Evolutionary conservation across 495 filamentous ascomycete genomes (phyloP), one percentile per base, ranked within the genome.

Genomic region (Daldinia concentrica): DNA sequence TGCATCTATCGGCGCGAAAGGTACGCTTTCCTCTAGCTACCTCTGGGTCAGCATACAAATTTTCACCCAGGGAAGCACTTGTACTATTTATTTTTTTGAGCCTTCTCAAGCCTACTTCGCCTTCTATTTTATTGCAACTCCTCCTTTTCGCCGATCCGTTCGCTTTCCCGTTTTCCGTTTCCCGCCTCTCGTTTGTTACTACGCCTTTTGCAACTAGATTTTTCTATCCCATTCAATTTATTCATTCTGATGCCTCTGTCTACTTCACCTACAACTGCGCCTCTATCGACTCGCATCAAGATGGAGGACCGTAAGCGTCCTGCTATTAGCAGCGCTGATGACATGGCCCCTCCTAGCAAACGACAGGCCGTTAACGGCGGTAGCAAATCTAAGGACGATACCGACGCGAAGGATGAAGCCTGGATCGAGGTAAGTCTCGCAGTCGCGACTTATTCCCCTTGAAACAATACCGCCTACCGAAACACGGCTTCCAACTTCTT

Each of bases 251-350:
- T 93, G 91, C 90, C 90, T 88, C 85, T 90, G 87, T 86, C 89
- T 80, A 90, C 91, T 82, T 86, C 88, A 72, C 83, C 86, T 79
- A 85, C 90, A 80, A 85, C 90, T 82, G 82, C 84, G 84, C 87
- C 91, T 86, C 86, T 89, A 77, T 83, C 85, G 79, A 81, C 81
- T 79, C 78, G 83, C 81, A 85, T 90, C 87, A 97, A 93, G 87
- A 97, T 97, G 94, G 94, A 97, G 85, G 93, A 97, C 85, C 93
- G 94, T 88, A 97, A 97, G 86, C 89, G 93, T 88, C 90, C 92
- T 73, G 91, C 93, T 69, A 83, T 88, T 61, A 82, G 84, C 77
- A 90, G 89, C 73, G 82, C 87, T 77, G 93, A 94, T 80, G 92
- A 95, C 56, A 83, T 89, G 68, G 92, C 90, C 64, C 94, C 93